Evolutionary conservation across 345 rosid genomes (phyloP), one percentile per base, ranked within the genome.

Genomic region (Rhodamnia argentea): DNA sequence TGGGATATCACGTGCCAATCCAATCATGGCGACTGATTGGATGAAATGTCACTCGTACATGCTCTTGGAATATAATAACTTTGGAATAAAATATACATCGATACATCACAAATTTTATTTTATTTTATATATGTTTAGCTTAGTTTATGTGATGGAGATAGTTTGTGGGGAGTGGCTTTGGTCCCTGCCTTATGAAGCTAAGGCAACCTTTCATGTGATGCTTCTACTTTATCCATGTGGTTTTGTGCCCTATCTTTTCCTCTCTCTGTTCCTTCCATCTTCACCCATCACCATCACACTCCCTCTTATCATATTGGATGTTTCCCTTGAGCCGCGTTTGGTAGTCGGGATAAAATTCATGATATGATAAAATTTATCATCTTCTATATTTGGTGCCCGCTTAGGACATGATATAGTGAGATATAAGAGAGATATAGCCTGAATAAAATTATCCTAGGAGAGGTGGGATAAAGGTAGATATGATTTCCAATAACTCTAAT

Each of bases 221-320:
- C 10, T 50, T 84, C 52, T 83, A 56, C 94, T 90, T 92, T 90
- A 55, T 90, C 87, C 94, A 93, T 90, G 95, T 93, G 95, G 76
- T 54, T 86, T 62, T 88, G 93, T 85, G 10, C 85, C 84, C 87
- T 64, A 7, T 22, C 18, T 40, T 37, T 70, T 20, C 16, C 76
- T 29, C 22, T 64, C 12, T 16, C 29, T 52, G 53, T 87, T 78
- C 23, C 57, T 82, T 62, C 82, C n/a, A 26, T 13, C 64, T 86
- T 51, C 87, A 86, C 84, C 87, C 57, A 86, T 90, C 93, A 23
- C 86, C 51, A 58, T 90, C 92, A 74, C 23, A 40, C 52, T 83
- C 42, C 58, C 54, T 52, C 18, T 60, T 57, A 52, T 52, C 87
- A 62, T 51, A 60, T 70, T 11, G 81, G 47, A 18, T 70, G 81